These are phyloP conservation scores for Podospora fimiseda DNA, from an alignment of 495 filamentous ascomycete species.

Conservation along the genomic window DNA sequence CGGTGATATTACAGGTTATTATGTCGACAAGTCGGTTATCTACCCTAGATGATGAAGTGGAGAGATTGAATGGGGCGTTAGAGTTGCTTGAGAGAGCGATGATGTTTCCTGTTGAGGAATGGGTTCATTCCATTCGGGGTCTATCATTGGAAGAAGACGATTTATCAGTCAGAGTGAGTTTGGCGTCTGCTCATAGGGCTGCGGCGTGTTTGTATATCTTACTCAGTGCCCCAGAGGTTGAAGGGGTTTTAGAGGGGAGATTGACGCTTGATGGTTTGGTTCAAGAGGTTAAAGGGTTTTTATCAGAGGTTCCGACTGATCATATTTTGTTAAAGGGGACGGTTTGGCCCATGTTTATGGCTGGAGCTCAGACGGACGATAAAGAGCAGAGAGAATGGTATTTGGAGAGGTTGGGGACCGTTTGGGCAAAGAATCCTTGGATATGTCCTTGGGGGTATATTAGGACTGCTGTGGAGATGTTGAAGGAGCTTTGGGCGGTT, in stretches of 20 bases:
- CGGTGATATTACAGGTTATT: conserved; percentile 32
- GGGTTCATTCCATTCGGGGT: conserved; percentile 33
- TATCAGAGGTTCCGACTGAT: conserved; percentile 40
- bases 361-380: conserved; percentile 43
- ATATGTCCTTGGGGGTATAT: conserved; percentile 43
- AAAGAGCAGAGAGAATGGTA: conserved; percentile 28
- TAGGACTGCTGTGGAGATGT: conserved; percentile 35
- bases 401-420: conserved; percentile 29
- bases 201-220: conserved; percentile 36
- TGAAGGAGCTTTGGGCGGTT: conserved; percentile 34
- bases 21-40: conserved; percentile 29
- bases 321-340: conserved; percentile 48
- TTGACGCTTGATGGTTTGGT: conserved; percentile 29
- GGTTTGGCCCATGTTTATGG: conserved; percentile 53
- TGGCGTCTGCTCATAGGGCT: conserved; percentile 41
- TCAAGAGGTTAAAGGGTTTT: conserved; percentile 36
- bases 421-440: conserved; percentile 25
- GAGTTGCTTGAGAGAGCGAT: conserved; percentile 26
- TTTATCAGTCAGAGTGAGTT: conserved; percentile 32
- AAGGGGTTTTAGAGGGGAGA: conserved; percentile 13
- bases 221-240: conserved; percentile 22
- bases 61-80: conserved; percentile 18
- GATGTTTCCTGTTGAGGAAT: conserved; percentile 28
- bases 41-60: not conserved
- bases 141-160: conserved; percentile 26